Conservation (phyloP, 139 green algal species). For the Volvox reticuliferus region DNA sequence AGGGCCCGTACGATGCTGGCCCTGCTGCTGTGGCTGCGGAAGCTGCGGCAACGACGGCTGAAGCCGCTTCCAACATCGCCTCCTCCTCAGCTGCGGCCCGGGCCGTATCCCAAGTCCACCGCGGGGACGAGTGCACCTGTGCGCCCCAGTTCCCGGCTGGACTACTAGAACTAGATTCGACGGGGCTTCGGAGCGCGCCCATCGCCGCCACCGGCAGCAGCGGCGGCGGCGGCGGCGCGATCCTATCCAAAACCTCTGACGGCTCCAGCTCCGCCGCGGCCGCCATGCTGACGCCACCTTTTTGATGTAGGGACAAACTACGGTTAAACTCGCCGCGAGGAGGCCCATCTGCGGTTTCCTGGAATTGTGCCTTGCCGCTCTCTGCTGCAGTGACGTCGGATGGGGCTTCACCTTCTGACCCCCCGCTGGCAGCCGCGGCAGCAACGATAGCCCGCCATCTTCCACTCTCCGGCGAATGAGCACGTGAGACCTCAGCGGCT, state of each 20-base stretch:
- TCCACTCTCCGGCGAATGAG: too few species aligned
- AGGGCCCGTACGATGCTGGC: neutral
- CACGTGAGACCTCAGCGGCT: too few species aligned
- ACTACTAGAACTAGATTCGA: too few species aligned
- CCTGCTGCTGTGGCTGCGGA: neutral
- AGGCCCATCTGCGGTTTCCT: too few species aligned
- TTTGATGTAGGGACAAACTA: neutral
- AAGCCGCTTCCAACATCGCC: neutral
- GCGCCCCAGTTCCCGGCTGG: neutral
- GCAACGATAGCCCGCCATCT: too few species aligned
- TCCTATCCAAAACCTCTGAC: neutral
- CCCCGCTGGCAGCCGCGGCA: too few species aligned
- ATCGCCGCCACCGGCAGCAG: neutral
- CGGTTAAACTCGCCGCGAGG: neutral
- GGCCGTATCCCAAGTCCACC: neutral
- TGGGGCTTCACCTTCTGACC: too few species aligned
- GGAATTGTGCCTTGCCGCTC: too few species aligned
- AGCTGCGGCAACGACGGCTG: too few species aligned
- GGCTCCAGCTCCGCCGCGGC: neutral
- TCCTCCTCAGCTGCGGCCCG: neutral
- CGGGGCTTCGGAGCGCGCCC: too few species aligned
- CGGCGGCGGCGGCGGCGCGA: neutral
- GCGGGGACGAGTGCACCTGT: neutral
- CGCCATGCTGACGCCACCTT: neutral
- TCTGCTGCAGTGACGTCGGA: too few species aligned